Conservation (phyloP, 305 asterid genomes). For the Salvia sclarea region DNA sequence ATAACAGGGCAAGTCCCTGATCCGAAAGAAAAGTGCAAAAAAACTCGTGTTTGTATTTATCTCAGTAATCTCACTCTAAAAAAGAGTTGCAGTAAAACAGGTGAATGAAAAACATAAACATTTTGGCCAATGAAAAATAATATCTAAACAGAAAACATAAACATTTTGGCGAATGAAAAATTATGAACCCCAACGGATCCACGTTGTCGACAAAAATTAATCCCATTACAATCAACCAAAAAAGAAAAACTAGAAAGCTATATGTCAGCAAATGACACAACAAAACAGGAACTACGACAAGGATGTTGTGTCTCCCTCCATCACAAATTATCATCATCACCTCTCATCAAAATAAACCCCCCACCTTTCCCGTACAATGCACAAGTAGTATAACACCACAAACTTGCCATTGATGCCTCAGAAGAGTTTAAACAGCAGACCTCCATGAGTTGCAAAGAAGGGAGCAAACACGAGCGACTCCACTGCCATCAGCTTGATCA, state of each 20-base stretch:
- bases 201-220: conserved; percentile 12
- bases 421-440: conserved; percentile 75
- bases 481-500: conserved; percentile 93
- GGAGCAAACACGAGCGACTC: conserved; percentile 95
- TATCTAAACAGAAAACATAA: too few relatives aligned
- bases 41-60: too few relatives aligned
- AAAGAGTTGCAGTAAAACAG: too few relatives aligned
- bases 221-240: conserved; percentile 1
- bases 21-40: too few relatives aligned
- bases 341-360: conserved; percentile 37
- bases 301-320: not conserved
- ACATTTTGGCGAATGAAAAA: conserved; percentile 2
- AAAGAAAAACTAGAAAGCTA: not conserved
- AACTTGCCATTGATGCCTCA: not conserved
- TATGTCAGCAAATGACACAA: conserved; percentile 12
- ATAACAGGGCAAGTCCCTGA: too few relatives aligned
- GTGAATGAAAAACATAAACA: too few relatives aligned
- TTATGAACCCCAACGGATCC: conserved; percentile 17
- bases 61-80: too few relatives aligned
- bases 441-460: conserved; percentile 91
- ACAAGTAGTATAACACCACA: not conserved
- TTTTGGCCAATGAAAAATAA: too few relatives aligned
- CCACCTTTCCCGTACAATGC: conserved; percentile 25
- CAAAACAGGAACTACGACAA: conserved; percentile 21
- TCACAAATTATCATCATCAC: conserved; percentile 40